These are phyloP conservation scores for Calonectria ilicicola DNA, from an alignment of 2,329 filamentous ascomycete species.

Conservation along the genomic window DNA sequence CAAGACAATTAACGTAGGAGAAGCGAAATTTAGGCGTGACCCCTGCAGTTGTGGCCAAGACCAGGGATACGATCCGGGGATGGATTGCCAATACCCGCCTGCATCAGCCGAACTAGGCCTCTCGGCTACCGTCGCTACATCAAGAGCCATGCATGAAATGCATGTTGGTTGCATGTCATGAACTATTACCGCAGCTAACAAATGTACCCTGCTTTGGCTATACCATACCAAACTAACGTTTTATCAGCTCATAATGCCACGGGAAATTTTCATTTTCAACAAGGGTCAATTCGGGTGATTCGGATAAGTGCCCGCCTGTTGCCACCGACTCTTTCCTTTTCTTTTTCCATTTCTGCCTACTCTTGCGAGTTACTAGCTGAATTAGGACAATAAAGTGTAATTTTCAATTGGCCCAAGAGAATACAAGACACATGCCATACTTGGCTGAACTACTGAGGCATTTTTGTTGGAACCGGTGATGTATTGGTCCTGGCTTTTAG, in stretches of 20 bases:
- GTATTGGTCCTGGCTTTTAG: not conserved
- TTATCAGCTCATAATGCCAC: not conserved
- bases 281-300: not conserved
- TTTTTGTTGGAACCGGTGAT: not conserved
- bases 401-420: not conserved
- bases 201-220: not conserved
- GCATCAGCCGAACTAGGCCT: not conserved
- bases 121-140: not conserved
- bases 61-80: not conserved
- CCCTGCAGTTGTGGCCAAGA: not conserved
- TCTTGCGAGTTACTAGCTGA: not conserved
- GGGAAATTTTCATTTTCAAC: not conserved
- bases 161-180: not conserved
- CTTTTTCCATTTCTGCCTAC: not conserved
- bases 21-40: not conserved
- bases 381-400: not conserved
- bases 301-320: not conserved
- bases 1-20: not conserved
- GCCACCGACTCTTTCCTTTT: not conserved
- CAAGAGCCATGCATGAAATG: not conserved
- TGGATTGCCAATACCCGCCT: not conserved
- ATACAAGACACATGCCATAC: not conserved
- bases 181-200: not conserved
- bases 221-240: not conserved
- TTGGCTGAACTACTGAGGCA: not conserved